These are phyloP conservation scores for Aspergillus sp. DNA, from an alignment of 2,329 filamentous ascomycete genomes.

Conservation along the genomic window DNA sequence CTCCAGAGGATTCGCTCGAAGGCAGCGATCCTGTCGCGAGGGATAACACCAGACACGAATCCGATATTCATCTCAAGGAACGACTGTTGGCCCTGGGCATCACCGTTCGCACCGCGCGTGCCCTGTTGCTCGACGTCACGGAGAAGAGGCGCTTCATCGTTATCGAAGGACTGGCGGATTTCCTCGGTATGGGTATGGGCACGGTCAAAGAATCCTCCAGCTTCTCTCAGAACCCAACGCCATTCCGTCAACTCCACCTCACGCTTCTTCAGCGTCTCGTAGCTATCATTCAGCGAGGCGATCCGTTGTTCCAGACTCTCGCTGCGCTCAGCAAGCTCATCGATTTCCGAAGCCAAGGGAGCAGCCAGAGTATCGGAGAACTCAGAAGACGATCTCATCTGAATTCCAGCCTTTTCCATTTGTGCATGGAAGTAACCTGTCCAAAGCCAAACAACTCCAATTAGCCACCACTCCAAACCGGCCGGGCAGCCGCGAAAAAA, in stretches of 20 bases:
- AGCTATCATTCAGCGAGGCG: conserved; percentile 91
- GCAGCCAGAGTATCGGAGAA: conserved; percentile 83
- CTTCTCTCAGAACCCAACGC: conserved; percentile 96
- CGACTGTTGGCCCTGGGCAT: conserved; percentile 69
- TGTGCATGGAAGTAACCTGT: conserved; percentile 89
- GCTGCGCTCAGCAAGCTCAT: conserved; percentile 88
- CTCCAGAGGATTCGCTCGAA: conserved; percentile 98
- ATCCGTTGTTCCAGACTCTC: conserved; percentile 91
- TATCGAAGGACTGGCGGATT: conserved; percentile 81
- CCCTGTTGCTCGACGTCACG: conserved; percentile 87
- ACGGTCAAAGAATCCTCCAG: conserved; percentile 94
- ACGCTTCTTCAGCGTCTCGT: conserved; percentile 96
- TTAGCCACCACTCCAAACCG: conserved; percentile 1
- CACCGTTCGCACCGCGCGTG: conserved; percentile 59
- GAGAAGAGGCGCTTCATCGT: conserved; percentile 90
- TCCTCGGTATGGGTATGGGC: conserved; percentile 96
- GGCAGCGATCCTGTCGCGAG: conserved; percentile 84
- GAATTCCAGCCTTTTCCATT: conserved; percentile 89
- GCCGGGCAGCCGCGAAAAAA: background rate
- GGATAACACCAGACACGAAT: conserved; percentile 94
- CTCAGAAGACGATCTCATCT: conserved; percentile 85
- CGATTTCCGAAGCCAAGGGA: conserved; percentile 90
- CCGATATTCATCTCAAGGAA: conserved; percentile 99
- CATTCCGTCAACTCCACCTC: conserved; percentile 97
- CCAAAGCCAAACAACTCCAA: background rate